Conservation (phyloP, 2,329 filamentous ascomycete genomes). For the Pseudohalonectria lignicola region DNA sequence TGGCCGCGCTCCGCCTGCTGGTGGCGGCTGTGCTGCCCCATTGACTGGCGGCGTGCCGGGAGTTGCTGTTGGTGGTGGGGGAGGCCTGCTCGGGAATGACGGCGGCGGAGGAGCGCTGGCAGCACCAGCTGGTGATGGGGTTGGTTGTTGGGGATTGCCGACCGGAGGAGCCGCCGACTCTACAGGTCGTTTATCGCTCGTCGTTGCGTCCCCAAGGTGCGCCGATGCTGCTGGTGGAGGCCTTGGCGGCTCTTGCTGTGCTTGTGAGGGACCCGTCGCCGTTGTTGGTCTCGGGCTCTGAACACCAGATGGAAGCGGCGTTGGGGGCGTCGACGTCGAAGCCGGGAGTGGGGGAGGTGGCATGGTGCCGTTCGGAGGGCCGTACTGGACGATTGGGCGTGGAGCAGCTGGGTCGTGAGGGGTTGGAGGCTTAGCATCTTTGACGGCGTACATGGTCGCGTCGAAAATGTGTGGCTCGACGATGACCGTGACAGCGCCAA, state of each 20-base stretch:
- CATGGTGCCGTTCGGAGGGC: conserved; percentile 52
- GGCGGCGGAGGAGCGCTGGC: conserved; percentile 13
- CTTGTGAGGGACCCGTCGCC: conserved; percentile 9
- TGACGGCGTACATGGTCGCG: conserved; percentile 61
- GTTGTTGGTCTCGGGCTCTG: too few relatives aligned
- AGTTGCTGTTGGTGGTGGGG: conserved; percentile 5
- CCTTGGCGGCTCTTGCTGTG: conserved; percentile 1
- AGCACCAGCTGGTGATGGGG: not conserved
- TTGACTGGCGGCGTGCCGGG: conserved; percentile 5
- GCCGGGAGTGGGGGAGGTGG: conserved; percentile 35
- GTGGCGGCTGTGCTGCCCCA: conserved; percentile 12
- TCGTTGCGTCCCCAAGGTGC: too few relatives aligned
- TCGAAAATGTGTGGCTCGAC: conserved; percentile 75
- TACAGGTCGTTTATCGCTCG: too few relatives aligned
- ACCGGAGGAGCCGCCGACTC: conserved; percentile 12
- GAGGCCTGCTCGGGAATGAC: conserved; percentile 6
- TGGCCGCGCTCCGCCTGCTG: conserved; percentile 9
- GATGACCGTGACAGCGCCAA: conserved; percentile 63
- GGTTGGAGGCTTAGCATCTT: conserved; percentile 44
- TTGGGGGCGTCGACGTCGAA: conserved; percentile 14
- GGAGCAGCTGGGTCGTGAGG: conserved; percentile 22
- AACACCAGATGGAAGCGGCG: too few relatives aligned
- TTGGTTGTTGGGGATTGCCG: not conserved
- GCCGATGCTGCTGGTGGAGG: conserved; percentile 16
- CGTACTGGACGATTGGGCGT: conserved; percentile 54